These are phyloP conservation scores for Saccharomyces hybrid DNA, from an alignment of 1,139 yeast genomes.

Conservation along the genomic window DNA sequence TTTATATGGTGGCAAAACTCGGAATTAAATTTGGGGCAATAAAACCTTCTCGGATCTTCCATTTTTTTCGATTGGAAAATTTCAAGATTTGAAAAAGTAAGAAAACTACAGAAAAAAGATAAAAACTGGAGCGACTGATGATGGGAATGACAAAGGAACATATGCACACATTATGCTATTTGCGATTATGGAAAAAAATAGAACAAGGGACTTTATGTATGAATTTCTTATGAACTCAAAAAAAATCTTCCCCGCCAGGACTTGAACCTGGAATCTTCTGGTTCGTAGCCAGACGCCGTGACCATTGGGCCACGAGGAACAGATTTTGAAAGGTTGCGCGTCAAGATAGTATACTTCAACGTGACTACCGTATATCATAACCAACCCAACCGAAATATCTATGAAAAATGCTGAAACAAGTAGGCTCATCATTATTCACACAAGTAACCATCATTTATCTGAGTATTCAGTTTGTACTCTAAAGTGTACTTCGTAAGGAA, in stretches of 20 bases:
- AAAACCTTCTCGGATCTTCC: not conserved
- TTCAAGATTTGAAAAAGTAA: not conserved
- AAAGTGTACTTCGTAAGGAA: too few relatives aligned
- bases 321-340: slow-evolving; percentile 12
- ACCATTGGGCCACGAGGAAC: slow-evolving; percentile 90
- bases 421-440: too few relatives aligned
- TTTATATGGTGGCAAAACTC: slow-evolving; percentile 1
- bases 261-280: slow-evolving; percentile 94
- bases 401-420: too few relatives aligned
- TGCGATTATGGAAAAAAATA: too few relatives aligned
- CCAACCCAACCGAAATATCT: too few relatives aligned
- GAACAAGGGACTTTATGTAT: too few relatives aligned
- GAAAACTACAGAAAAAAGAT: not conserved
- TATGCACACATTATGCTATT: too few relatives aligned
- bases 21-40: not conserved
- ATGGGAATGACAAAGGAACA: not conserved
- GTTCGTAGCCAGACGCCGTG: slow-evolving; percentile 93
- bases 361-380: too few relatives aligned
- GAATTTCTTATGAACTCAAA: too few relatives aligned
- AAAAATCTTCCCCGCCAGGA: slow-evolving; percentile 80
- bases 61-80: not conserved
- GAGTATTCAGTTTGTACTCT: too few relatives aligned
- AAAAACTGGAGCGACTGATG: not conserved
- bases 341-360: too few relatives aligned
- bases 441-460: too few relatives aligned